Base-by-base conservation (phyloP, 1,284 basidiomycete species). In the Rhodotorula sp. region DNA sequence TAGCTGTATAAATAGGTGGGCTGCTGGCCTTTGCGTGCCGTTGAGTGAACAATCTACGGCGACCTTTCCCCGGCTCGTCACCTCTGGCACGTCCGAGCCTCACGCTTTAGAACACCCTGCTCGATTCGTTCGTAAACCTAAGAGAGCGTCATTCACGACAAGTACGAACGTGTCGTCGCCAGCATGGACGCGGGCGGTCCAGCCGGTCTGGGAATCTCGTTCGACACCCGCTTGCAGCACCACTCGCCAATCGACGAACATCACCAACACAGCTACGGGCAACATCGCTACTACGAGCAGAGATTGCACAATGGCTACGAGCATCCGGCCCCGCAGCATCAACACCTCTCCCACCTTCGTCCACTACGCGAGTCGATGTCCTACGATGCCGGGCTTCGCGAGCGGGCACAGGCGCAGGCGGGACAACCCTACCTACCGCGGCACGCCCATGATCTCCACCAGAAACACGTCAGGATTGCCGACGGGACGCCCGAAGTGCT, bases 201-300 rank as follows among this genome's bases (percentile, higher is more conserved):
- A 29, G 65, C 67, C 3, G 73, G 73, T 18, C 60, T 75, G 7
- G 73, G 73, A 14, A 75, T 75, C 67, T 67, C 70, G 26, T 72
- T 75, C 59, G 66, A 67, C 42, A 48, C 56, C 24, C 49, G 59
- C 17, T 37, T 29, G 29, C 51, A 62, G 51, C 45, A 60, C 4
- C 45, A 29, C 14, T 26, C n/a, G 8, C 46, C 17, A 15, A 42
- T 24, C 26, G 18, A 48, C 26, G 29, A 60, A 18, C 51, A 29
- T 20, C 62, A 14, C 1, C 29, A 55, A 4, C 26, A 54, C 10
- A 4, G 26, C 18, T 7, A 15, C 44, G 6, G 44, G 24, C 4
- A 12, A 51, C 3, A 54, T 17, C 53, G 10, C 37, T 42, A 54
- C 53, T n/a, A 18, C 12, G n/a, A 54, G 12, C 49, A 51, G 22